Evolutionary conservation across 208 protist genomes (phyloP), one percentile per base, ranked within the genome.

Genomic region (Acanthamoeba divionensis): DNA sequence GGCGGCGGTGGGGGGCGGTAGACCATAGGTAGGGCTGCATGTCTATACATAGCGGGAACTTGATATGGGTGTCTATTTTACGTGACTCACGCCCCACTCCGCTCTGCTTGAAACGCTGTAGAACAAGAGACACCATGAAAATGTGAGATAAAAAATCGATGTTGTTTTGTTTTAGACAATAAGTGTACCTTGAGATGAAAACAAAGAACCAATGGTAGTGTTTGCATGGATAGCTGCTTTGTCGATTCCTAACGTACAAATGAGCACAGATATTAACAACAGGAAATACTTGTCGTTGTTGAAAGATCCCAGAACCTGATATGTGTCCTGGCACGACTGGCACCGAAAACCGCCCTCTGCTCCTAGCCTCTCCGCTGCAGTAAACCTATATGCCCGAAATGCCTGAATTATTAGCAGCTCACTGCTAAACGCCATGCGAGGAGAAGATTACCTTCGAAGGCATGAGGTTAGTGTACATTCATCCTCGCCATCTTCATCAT

Each of bases 141-240:
- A n/a, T n/a, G n/a, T n/a, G n/a, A n/a, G n/a, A 60, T 18, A 18
- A 60, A 60, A 60, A 60, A 60, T 24, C 52, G 52, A 60, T 24
- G n/a, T 60, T 18, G 52, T 60, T 24, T 18, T 18, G n/a, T 24
- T 60, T 18, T 24, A 60, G n/a, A 60, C 18, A n/a, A 60, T 18
- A 60, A 18, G 52, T n/a, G n/a, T 31, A 92, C 69, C 86, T 95
- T 96, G 21, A 96, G 87, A 69, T 96, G 95, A 26, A 96, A 94
- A 66, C 89, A 93, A 62, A 96, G 63, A 0, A 96, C 93, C 21
- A 93, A 41, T 15, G 95, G 95, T 6, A 96, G 71, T 24, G 93
- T 90, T 29, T 90, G 18, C 18, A 96, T 91, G 36, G 94, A 93
- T 15, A 96, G 55, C 77, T 96, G 95, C 87, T 96, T 96, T 0